Evolutionary conservation across 805 yeast genomes (phyloP).

Genomic region (Hermanozyma aechmeae): DNA sequence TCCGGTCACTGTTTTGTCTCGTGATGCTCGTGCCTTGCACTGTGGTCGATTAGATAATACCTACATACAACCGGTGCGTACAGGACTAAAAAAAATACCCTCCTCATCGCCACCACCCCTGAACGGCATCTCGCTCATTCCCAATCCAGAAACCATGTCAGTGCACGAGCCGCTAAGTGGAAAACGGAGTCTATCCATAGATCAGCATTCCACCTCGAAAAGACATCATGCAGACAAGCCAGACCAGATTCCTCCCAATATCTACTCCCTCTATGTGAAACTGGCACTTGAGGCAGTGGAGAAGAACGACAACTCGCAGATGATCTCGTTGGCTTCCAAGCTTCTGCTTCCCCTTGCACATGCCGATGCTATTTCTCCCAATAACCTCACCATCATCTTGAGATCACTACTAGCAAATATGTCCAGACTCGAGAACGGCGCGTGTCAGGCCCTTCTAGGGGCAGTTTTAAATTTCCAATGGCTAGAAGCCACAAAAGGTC

Average conservation of each 20-base stretch:
- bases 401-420: conserved; percentile 54
- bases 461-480: conserved; percentile 59
- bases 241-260: conserved; percentile 23
- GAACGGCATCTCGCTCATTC: no score
- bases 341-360: conserved; percentile 43
- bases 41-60: no score
- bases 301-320: conserved; percentile 43
- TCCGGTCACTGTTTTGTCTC: no score
- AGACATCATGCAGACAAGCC: conserved; percentile 9
- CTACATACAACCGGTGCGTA: no score
- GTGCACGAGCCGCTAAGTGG: conserved; percentile 27
- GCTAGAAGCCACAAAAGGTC: conserved; percentile 30
- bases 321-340: conserved; percentile 54
- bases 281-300: conserved; percentile 67
- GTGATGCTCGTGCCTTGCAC: no score
- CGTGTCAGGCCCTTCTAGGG: conserved; percentile 44
- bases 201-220: conserved; percentile 10
- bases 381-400: conserved; percentile 48
- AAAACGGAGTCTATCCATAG: conserved; percentile 15
- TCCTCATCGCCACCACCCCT: no score
- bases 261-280: conserved; percentile 40
- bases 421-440: conserved; percentile 52
- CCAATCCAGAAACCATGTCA: conserved; percentile 21
- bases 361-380: conserved; percentile 43
- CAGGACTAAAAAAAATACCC: no score